These are phyloP conservation scores for Starmerella khaoyaiensis DNA, from an alignment of 805 yeast species.

Conservation along the genomic window DNA sequence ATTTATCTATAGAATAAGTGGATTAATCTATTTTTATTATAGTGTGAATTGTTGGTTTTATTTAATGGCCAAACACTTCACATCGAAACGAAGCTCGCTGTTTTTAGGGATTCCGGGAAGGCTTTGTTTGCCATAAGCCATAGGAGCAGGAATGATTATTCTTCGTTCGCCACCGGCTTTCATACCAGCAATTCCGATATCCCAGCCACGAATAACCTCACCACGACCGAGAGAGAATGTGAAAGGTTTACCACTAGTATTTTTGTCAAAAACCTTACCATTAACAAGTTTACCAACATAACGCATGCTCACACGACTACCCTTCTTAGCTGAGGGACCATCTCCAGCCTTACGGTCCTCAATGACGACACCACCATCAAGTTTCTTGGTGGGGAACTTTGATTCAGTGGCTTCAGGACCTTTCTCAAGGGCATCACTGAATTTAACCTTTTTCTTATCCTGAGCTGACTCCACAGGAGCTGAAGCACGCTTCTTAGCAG, in stretches of 20 bases:
- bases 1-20: not conserved
- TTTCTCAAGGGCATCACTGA: slow-evolving; percentile 82
- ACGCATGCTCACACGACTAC: slow-evolving; percentile 88
- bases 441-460: slow-evolving; percentile 70
- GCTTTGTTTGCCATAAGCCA: slow-evolving; percentile 90
- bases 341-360: slow-evolving; percentile 87
- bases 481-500: slow-evolving; percentile 29
- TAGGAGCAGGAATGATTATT: slow-evolving; percentile 85
- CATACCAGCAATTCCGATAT: slow-evolving; percentile 97
- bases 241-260: slow-evolving; percentile 95
- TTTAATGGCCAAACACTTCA: slow-evolving; percentile 81
- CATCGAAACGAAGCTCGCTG: slow-evolving; percentile 92
- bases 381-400: slow-evolving; percentile 46
- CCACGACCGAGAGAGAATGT: slow-evolving; percentile 84
- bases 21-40: not conserved
- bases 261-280: slow-evolving; percentile 94
- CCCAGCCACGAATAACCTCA: slow-evolving; percentile 98
- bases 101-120: slow-evolving; percentile 97
- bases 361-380: slow-evolving; percentile 83
- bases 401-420: slow-evolving; percentile 57
- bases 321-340: slow-evolving; percentile 78
- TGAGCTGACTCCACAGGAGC: slow-evolving; percentile 25
- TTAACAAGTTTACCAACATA: slow-evolving; percentile 95
- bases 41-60: too few species aligned
- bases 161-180: slow-evolving; percentile 98